phyloP scores from a whole-genome alignment of 305 asterid genomes.

The Nicotiana rustica region DNA sequence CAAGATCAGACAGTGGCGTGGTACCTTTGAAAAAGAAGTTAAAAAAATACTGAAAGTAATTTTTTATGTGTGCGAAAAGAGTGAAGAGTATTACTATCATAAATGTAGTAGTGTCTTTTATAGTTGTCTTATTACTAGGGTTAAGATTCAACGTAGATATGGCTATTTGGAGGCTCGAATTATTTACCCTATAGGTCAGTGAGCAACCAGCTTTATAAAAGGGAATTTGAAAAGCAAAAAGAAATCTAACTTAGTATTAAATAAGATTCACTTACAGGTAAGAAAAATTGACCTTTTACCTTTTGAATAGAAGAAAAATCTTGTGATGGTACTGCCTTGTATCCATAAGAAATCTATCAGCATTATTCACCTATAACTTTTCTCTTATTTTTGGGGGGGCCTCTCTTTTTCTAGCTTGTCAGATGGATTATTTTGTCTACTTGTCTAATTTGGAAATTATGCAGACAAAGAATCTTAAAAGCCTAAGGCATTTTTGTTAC shows the following conservation, averaged over 20 bases:
- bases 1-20: neutral
- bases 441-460: constrained; percentile 20
- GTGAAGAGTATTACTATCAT: neutral
- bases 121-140: constrained; percentile 1
- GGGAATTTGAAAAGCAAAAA: neutral
- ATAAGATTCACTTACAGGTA: constrained; percentile 12
- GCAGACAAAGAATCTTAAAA: constrained; percentile 33
- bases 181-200: constrained; percentile 19
- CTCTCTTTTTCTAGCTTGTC: constrained; percentile 27
- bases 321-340: neutral
- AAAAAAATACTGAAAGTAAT: neutral
- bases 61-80: neutral
- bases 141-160: neutral
- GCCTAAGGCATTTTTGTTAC: neutral
- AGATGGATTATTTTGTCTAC: constrained; percentile 31
- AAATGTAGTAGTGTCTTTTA: neutral
- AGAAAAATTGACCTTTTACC: neutral
- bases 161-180: constrained; percentile 1
- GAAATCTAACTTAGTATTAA: neutral
- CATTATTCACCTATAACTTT: neutral
- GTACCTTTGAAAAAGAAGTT: neutral
- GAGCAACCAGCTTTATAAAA: constrained; percentile 21
- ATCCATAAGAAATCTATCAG: constrained; percentile 28
- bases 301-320: neutral
- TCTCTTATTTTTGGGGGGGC: neutral